Percentiles rank a stretch among this genome's conserved stretches.
phyloP scores from a whole-genome alignment of 163 green algal species.

The Prototheca wickerhamii region DNA sequence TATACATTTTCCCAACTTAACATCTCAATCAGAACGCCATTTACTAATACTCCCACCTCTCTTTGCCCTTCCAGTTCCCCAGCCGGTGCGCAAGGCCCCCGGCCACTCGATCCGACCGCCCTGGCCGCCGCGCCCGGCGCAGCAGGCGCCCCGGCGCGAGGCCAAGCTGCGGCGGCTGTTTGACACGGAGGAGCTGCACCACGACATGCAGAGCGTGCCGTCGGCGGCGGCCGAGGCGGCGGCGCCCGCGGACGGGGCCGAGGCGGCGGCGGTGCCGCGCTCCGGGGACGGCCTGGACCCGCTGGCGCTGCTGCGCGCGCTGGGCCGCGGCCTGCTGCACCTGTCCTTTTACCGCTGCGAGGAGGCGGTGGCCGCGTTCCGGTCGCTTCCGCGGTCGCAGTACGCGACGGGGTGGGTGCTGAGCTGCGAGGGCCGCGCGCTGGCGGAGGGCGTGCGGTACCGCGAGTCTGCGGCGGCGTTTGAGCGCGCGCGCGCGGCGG shows the following conservation, averaged over 20 bases:
- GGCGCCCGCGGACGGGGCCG: not conserved
- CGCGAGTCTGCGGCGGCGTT: conserved; percentile 58
- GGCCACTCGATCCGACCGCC: not conserved
- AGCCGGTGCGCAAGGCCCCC: too few relatives aligned
- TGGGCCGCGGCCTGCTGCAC: conserved; percentile 57
- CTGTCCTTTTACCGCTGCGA: conserved; percentile 65
- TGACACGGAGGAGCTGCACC: not conserved
- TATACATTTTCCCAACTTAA: too few relatives aligned
- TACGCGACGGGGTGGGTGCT: conserved; percentile 73
- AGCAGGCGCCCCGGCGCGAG: not conserved
- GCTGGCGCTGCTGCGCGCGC: conserved; percentile 50
- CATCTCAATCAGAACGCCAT: too few relatives aligned
- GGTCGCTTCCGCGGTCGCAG: conserved; percentile 53
- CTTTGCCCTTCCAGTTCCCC: too few relatives aligned
- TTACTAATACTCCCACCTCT: too few relatives aligned
- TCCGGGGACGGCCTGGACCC: conserved; percentile 22
- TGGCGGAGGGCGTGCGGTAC: conserved; percentile 86
- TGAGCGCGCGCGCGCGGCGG: conserved; percentile 48
- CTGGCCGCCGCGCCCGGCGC: conserved; percentile 6
- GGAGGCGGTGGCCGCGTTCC: conserved; percentile 56
- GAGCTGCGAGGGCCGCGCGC: conserved; percentile 59
- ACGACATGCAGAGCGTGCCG: not conserved
- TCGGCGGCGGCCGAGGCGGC: not conserved
- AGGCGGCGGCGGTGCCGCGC: not conserved
- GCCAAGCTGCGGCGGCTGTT: not conserved